A percentile compares a stretch with the other conserved stretches of the same genome.
phyloP scores from a whole-genome alignment of 129 eudicot genomes.

The Helichrysum umbraculigerum region DNA sequence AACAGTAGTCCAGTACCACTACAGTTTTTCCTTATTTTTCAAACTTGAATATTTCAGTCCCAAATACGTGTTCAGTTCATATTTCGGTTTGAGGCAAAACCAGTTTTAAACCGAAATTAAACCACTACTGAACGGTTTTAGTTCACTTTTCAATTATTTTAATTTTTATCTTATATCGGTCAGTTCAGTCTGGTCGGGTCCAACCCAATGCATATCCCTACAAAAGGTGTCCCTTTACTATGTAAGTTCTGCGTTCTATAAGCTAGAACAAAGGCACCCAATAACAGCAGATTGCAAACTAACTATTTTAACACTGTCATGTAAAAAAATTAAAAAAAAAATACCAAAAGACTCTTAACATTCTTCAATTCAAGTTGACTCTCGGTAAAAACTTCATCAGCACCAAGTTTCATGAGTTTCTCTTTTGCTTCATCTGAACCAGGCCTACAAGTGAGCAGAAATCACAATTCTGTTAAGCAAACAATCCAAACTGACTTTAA shows the following conservation, averaged over 20 bases:
- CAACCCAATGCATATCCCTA: no score
- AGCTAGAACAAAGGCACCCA: background rate
- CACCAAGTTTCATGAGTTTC: constrained; percentile 81
- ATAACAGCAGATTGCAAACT: background rate
- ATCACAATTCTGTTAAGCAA: constrained; percentile 13
- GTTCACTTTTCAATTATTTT: no score
- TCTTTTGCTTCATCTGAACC: constrained; percentile 87
- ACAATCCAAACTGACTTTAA: background rate
- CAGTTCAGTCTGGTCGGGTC: no score
- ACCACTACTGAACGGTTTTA: no score
- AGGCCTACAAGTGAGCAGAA: constrained; percentile 45
- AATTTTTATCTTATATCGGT: no score
- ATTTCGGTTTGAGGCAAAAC: no score
- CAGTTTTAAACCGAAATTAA: no score
- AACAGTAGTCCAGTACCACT: no score
- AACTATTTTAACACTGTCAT: background rate
- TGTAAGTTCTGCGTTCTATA: background rate
- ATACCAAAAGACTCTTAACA: constrained; percentile 66
- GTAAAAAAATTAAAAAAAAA: constrained; percentile 26
- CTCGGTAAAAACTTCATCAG: constrained; percentile 83
- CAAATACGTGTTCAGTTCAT: no score
- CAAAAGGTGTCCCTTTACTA: background rate
- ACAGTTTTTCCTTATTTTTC: no score
- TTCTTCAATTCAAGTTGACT: constrained; percentile 76
- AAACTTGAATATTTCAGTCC: no score